A percentile compares a stretch with the other conserved stretches of the same genome.
Evolutionary conservation across 1,284 basidiomycete species (phyloP).

Genomic region (Pascua guehoae): DNA sequence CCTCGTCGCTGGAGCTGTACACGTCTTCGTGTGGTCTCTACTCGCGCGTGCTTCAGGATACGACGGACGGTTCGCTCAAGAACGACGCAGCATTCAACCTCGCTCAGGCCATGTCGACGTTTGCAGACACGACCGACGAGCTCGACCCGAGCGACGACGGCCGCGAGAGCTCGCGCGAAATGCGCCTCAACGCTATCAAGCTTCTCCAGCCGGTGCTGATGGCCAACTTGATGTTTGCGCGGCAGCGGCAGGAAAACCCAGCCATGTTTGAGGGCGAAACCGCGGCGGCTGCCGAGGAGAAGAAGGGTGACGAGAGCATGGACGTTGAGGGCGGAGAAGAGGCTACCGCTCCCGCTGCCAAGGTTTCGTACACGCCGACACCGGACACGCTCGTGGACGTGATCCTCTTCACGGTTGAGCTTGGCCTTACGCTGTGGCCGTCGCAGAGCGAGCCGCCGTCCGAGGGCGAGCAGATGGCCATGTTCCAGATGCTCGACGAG

Average conservation of each 20-base stretch:
- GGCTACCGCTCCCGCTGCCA: constrained; percentile 21
- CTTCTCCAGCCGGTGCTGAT: constrained; percentile 35
- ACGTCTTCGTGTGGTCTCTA: constrained; percentile 34
- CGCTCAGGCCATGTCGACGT: constrained; percentile 28
- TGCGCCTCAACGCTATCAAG: constrained; percentile 31
- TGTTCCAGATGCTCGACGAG: constrained; percentile 30
- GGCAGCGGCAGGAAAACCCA: constrained; percentile 4
- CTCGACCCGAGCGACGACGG: constrained; percentile 25
- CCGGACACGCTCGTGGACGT: constrained; percentile 41
- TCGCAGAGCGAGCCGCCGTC: constrained; percentile 28
- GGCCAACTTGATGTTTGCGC: constrained; percentile 33
- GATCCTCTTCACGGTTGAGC: constrained; percentile 30
- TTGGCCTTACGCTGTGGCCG: constrained; percentile 38
- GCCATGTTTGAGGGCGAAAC: constrained; percentile 8
- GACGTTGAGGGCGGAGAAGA: constrained; percentile 20
- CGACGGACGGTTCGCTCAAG: constrained; percentile 27
- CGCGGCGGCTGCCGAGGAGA: constrained; percentile 3
- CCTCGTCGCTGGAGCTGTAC: constrained; percentile 22
- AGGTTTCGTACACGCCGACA: constrained; percentile 34
- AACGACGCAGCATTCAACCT: constrained; percentile 48
- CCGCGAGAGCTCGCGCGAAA: constrained; percentile 19
- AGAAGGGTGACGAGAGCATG: constrained; percentile 12
- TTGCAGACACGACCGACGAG: constrained; percentile 37
- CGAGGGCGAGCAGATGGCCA: constrained; percentile 31
- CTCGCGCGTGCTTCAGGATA: constrained; percentile 27